These are phyloP conservation scores for Trichomonas vaginalis DNA, from an alignment of 208 protist genomes.

Conservation along the genomic window DNA sequence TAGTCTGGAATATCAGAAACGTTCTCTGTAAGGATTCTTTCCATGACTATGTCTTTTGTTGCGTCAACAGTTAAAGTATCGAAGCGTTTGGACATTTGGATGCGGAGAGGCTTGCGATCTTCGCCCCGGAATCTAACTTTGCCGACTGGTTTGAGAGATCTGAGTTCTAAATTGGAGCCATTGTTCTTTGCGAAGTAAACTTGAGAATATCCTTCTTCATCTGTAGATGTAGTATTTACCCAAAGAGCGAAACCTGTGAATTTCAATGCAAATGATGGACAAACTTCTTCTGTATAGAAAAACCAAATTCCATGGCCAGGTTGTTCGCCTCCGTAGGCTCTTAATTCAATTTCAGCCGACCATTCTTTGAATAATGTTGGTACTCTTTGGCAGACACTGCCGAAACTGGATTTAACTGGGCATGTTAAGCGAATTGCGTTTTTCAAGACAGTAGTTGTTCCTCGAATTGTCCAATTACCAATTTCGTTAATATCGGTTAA, in stretches of 20 bases:
- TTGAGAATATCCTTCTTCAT: not conserved
- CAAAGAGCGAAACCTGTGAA: not conserved
- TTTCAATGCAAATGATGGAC: not conserved
- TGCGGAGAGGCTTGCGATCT: not conserved
- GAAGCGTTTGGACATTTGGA: not conserved
- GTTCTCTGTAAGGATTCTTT: not conserved
- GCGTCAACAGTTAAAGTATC: not conserved
- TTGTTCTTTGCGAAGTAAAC: not conserved
- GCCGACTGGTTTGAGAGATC: not conserved
- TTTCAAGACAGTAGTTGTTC: not conserved
- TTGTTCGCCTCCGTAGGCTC: not conserved
- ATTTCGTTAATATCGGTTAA: not conserved
- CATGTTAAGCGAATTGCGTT: not conserved
- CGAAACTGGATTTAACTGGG: not conserved
- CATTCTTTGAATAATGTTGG: not conserved
- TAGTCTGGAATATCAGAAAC: not conserved
- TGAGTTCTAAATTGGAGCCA: not conserved
- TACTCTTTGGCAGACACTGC: not conserved
- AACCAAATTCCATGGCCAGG: not conserved
- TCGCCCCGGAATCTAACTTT: not conserved
- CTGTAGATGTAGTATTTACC: not conserved
- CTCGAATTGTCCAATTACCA: not conserved
- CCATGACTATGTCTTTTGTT: too few species aligned
- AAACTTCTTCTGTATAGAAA: slow-evolving; percentile 6
- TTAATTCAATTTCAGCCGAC: not conserved